Evolutionary conservation across 2,329 filamentous ascomycete genomes (phyloP), one percentile per base, ranked within the genome.

Genomic region (Fusarium tjaetaba): DNA sequence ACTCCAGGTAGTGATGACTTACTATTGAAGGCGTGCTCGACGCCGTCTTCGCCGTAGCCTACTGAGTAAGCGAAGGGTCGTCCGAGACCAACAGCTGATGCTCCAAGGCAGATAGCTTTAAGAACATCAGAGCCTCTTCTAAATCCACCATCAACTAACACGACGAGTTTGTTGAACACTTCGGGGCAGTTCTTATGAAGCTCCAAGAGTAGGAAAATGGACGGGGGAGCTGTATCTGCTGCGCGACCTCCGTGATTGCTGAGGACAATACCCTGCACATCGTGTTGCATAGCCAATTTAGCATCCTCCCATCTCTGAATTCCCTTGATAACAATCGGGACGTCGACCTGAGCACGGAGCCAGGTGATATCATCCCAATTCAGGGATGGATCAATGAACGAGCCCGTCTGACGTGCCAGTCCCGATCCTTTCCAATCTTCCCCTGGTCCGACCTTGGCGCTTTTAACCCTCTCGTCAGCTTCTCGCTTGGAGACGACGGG

Each of bases 171-270:
- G 7, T 15, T 36, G n/a, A 63, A 59, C 3, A 63, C 42, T 8
- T 63, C 52, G 4, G 60, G 60, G 18, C 52, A 60, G 6, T 60
- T 60, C 10, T 28, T 36, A 1, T 58, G 60, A 14, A 63, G 20
- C 22, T 63, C 60, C 28, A 63, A 24, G 13, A 63, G 42, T 18
- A 45, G 28, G 14, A 63, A 10, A 3, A 63, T 48, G 6, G 52
- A 13, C 6, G 61, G 53, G 1, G 43, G 34, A 9, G 61, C 52
- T n/a, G 34, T 88, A 65, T 89, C 87, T 3, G 86, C 76, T 58
- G 82, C 86, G 43, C 92, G 81, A 0, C 92, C 92, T 4, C 92
- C 92, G 78, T 94, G 92, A 74, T 94, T 94, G 20, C 87, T 89
- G 4, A 94, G 84, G 3, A 94, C 86, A 53, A 94, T 92, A 0